Conservation (phyloP, 306 rosid genomes). For the Dryas octopetala region DNA sequence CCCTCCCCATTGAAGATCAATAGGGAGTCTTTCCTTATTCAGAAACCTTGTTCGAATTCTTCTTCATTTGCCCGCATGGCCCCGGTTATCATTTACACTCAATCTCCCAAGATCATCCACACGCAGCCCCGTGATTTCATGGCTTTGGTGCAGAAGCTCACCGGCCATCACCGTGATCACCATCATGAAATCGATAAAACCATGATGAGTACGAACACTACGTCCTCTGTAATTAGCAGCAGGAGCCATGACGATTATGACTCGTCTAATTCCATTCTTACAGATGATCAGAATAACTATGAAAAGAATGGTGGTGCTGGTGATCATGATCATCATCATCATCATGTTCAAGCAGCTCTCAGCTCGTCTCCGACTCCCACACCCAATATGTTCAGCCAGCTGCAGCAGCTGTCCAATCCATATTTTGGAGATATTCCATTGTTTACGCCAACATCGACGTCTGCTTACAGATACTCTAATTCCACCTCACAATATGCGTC, state of each 20-base stretch:
- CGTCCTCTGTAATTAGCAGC: too few species aligned
- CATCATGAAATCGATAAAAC: too few species aligned
- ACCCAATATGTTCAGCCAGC: neutral
- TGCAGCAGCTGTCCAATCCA: neutral
- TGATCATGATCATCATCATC: neutral
- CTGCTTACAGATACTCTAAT: constrained; percentile 36
- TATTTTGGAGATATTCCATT: constrained; percentile 52
- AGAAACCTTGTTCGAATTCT: constrained; percentile 26
- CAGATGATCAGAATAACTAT: constrained; percentile 25
- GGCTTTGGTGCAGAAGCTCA: constrained; percentile 86
- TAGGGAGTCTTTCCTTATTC: constrained; percentile 43
- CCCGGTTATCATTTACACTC: constrained; percentile 75
- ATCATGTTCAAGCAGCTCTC: neutral
- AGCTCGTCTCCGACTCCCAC: neutral
- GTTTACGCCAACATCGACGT: constrained; percentile 54
- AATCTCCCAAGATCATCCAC: constrained; percentile 81
- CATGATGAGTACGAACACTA: too few species aligned
- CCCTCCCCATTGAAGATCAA: constrained; percentile 68
- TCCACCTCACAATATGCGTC: constrained; percentile 28
- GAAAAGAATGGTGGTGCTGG: neutral
- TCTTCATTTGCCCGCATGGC: constrained; percentile 20
- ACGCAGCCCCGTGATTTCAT: constrained; percentile 69
- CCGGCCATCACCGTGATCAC: constrained; percentile 37
- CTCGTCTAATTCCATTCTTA: constrained; percentile 27
- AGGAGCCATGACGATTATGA: constrained; percentile 6